phyloP scores from a whole-genome alignment of 805 yeast species.

The Zygoascus biomembranicola region DNA sequence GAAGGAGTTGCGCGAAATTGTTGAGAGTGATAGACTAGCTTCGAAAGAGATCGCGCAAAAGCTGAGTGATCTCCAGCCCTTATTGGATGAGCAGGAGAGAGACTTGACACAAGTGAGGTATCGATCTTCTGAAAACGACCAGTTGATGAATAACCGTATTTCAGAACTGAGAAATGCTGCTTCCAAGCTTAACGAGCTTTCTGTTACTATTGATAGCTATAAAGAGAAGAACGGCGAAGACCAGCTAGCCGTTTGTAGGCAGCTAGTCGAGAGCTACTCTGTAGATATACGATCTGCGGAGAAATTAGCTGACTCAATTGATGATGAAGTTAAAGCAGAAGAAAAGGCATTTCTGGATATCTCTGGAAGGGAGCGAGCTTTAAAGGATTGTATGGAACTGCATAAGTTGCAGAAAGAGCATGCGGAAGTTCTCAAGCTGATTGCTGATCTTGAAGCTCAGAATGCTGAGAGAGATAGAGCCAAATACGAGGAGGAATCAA shows the following conservation, averaged over 20 bases:
- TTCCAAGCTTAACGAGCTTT: constrained; percentile 4
- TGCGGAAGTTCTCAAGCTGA: constrained; percentile 29
- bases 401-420: constrained; percentile 38
- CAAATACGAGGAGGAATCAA: constrained; percentile 51
- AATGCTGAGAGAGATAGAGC: constrained; percentile 56
- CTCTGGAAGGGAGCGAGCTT: constrained; percentile 50
- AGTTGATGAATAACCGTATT: constrained; percentile 1
- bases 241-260: constrained; percentile 15
- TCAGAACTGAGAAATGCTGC: not conserved
- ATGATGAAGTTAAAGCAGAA: constrained; percentile 21
- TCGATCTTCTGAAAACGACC: constrained; percentile 10
- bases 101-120: constrained; percentile 5
- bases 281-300: constrained; percentile 15
- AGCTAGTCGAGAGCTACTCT: constrained; percentile 16
- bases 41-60: constrained; percentile 6
- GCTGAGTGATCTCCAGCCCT: constrained; percentile 5
- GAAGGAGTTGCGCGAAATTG: constrained; percentile 2
- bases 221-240: constrained; percentile 7
- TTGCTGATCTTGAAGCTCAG: constrained; percentile 40
- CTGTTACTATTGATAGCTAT: constrained; percentile 9
- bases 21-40: constrained; percentile 3
- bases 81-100: constrained; percentile 7
- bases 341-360: constrained; percentile 47
- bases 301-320: constrained; percentile 16
- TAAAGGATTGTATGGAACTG: constrained; percentile 57